Percentiles rank a stretch among this genome's conserved stretches.
phyloP scores from a whole-genome alignment of 2,329 filamentous ascomycete genomes.

The Trichophaea hybrida region DNA sequence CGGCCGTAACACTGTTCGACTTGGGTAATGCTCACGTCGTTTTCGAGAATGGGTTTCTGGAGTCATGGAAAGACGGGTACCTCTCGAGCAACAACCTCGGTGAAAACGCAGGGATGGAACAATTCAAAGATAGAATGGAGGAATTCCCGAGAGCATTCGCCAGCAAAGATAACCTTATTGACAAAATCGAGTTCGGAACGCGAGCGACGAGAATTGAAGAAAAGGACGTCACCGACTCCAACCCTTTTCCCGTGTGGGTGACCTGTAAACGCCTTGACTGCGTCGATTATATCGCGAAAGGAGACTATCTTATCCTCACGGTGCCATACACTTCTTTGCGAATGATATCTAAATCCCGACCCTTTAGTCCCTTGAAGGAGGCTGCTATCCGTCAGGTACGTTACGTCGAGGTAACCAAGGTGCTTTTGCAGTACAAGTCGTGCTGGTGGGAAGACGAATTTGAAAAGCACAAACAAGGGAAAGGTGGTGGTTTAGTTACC shows the following conservation, averaged over 20 bases:
- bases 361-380: neutral
- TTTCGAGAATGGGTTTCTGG: neutral
- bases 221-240: neutral
- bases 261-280: neutral
- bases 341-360: neutral
- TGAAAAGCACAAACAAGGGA: neutral
- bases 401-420: neutral
- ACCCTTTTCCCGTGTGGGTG: neutral
- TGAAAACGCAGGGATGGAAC: neutral
- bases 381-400: neutral
- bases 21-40: neutral
- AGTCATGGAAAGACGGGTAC: neutral
- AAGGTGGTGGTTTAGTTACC: neutral
- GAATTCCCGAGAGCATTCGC: neutral
- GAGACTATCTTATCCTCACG: neutral
- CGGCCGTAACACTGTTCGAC: neutral
- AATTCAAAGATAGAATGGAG: neutral
- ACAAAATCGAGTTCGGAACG: neutral
- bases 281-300: neutral
- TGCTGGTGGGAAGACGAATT: neutral
- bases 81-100: neutral
- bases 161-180: neutral
- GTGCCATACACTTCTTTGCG: neutral
- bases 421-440: neutral
- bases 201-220: neutral